Base-by-base conservation (phyloP, 495 filamentous ascomycete species). In the Symbiotaphrina buchneri region DNA sequence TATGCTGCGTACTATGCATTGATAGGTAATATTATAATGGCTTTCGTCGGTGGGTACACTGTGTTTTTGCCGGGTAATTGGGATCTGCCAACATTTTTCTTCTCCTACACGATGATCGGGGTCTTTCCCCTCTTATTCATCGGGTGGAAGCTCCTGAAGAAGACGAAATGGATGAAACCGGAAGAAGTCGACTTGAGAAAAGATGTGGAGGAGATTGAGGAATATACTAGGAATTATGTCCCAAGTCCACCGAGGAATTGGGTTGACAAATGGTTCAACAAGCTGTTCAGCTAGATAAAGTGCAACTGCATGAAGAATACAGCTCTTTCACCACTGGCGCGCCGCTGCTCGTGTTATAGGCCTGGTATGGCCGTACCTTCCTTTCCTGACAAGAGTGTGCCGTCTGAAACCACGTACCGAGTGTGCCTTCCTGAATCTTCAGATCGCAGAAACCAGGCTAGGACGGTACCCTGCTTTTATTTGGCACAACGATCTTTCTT, bases 21-120 rank as follows among this genome's bases (percentile, higher is more conserved):
- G 1, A 45, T 43, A 0, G 63, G 61, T 1, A 71, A 62, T 1
- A 65, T 64, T 19, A 39, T 73, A 36, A 83, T 84, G 73, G 58
- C 67, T 5, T 73, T 84, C 39, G 61, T 81, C 5, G 62, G 71
- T 3, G 79, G 79, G 0, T 87, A 82, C 38, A 62, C 62, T 0
- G 76, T 82, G 7, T 87, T 87, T 41, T 42, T 82, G 24, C 65
- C 66, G 0, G 74, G 69, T 1, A 55, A 65, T 1, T 84, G 78
- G 77, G 58, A 72, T 29, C 40, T 84, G 7, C 56, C 75, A 1
- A 74, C 63, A 0, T 84, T 87, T 39, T 48, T 84, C 18, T 83
- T 83, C 49, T 74, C 71, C 46, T 69, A 78, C 41, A 65, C 65
- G 7, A 78, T 77, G 66, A 65, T 80, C 18, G 57, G 52, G 4